These are phyloP conservation scores for Xylariaceae sp. DNA, from an alignment of 2,329 filamentous ascomycete genomes.

Conservation along the genomic window DNA sequence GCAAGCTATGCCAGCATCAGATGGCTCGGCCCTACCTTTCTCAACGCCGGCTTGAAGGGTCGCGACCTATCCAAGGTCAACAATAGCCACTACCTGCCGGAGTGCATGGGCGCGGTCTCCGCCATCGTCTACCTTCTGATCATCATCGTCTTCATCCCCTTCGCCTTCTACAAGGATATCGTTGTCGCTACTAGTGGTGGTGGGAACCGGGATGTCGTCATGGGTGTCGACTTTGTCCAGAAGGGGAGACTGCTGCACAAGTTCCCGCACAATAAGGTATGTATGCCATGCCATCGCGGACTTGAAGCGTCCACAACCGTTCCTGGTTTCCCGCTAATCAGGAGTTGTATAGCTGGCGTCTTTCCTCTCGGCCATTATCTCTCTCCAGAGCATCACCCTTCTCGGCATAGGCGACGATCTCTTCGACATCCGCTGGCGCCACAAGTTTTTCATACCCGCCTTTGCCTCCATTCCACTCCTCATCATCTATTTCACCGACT, in stretches of 20 bases:
- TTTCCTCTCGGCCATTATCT: constrained; percentile 89
- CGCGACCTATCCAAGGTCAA: constrained; percentile 76
- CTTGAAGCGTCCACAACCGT: background rate
- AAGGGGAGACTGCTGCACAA: constrained; percentile 80
- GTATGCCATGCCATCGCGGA: constrained; percentile 4
- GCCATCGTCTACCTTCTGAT: constrained; percentile 86
- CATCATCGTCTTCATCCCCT: constrained; percentile 89
- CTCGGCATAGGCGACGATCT: constrained; percentile 93
- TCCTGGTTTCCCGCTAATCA: background rate
- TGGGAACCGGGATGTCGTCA: constrained; percentile 80
- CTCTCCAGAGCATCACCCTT: constrained; percentile 82
- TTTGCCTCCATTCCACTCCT: constrained; percentile 90
- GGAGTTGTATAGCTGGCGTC: constrained; percentile 68
- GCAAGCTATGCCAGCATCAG: constrained; percentile 79
- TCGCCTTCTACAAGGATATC: constrained; percentile 97
- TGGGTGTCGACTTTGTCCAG: constrained; percentile 67
- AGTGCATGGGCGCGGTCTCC: constrained; percentile 93
- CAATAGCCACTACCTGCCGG: constrained; percentile 56
- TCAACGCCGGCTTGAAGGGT: constrained; percentile 82
- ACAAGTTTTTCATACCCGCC: constrained; percentile 97
- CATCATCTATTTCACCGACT: constrained; percentile 97
- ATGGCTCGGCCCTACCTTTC: constrained; percentile 89
- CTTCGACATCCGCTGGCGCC: constrained; percentile 96
- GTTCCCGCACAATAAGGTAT: constrained; percentile 90
- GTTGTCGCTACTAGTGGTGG: constrained; percentile 90